phyloP scores from a whole-genome alignment of 2,329 filamentous ascomycete genomes.

The Coniochaeta prunicola region DNA sequence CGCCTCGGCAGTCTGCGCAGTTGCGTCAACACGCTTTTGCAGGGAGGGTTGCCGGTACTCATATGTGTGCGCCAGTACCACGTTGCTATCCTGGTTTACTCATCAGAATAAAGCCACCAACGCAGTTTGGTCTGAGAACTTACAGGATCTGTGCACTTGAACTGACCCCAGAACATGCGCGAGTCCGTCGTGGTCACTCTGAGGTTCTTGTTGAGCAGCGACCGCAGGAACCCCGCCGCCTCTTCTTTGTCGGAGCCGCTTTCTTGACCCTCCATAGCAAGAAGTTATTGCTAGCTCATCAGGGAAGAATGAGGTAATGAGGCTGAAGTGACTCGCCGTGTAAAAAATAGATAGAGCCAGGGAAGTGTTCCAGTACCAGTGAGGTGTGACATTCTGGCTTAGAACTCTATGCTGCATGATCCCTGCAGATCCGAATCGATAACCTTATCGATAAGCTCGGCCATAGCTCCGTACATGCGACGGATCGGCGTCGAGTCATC shows the following conservation, averaged over 20 bases:
- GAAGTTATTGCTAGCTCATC: neutral
- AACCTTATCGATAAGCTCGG: conserved; percentile 1
- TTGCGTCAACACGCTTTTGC: conserved; percentile 27
- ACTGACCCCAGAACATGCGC: conserved; percentile 80
- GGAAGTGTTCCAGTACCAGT: too few relatives aligned
- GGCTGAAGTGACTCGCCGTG: neutral
- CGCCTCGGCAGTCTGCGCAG: conserved; percentile 21
- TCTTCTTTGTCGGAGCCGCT: conserved; percentile 38
- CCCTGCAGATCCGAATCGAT: neutral
- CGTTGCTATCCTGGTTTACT: conserved; percentile 66
- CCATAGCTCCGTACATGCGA: neutral
- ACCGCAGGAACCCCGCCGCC: conserved; percentile 49
- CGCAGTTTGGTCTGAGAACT: conserved; percentile 19
- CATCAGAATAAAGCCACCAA: neutral
- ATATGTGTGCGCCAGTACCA: conserved; percentile 78
- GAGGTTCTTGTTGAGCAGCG: conserved; percentile 70
- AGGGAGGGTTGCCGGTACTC: conserved; percentile 76
- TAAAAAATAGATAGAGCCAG: neutral
- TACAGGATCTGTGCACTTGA: conserved; percentile 94
- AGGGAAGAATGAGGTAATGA: neutral
- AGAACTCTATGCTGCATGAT: too few relatives aligned
- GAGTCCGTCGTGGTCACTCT: conserved; percentile 74
- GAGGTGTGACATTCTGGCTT: too few relatives aligned
- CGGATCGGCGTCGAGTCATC: neutral
- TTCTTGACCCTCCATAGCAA: neutral